Evolutionary conservation across 371 early-diverging fungal genomes (phyloP), one percentile per base, ranked within the genome.

Genomic region (Mucor piriformis): DNA sequence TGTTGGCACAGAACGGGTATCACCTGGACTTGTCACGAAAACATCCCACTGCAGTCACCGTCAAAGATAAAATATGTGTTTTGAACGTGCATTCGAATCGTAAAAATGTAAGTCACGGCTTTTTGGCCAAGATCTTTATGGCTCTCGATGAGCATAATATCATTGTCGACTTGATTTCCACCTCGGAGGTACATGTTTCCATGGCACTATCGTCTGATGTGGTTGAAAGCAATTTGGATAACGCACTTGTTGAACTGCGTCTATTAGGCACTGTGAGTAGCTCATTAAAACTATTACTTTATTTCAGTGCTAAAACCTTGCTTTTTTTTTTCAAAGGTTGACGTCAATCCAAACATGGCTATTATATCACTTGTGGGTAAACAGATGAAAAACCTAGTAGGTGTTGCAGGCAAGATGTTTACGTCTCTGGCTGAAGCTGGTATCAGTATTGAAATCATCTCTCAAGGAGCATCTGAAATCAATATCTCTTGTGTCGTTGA

Each of bases 401-500:
- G 99, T 55, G 88, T 94, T 35, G 92, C 96, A 8, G 92, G 95
- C 6, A 84, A 84, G 50, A 96, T 99, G 95, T 98, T 99, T 72
- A 81, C 84, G 33, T 92, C 93, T 2, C 77, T 99, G 27, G 96
- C 96, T 10, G 84, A 84, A 46, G 87, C 92, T 50, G 83, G 88
- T 43, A 89, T 98, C 64, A 99, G 95, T 74, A 95, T 99, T 63
- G 98, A 98, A 76, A 97, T 98, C 90, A 96, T 98, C 50, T 95
- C 95, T 8, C 98, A 98, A 77, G 98, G 98, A 35, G 92, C 96
- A 6, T 90, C 90, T 4, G 98, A 98, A 74, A 97, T 97, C 74
- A 98, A 97, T 72, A 96, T 98, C 51, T 93, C 94, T 18, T 99
- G 99, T 62, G 97, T 99, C 2, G 92, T 98, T 54, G 82, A 83